Evolutionary conservation across 2,329 filamentous ascomycete genomes (phyloP).

Genomic region (Dendryphion nanum): DNA sequence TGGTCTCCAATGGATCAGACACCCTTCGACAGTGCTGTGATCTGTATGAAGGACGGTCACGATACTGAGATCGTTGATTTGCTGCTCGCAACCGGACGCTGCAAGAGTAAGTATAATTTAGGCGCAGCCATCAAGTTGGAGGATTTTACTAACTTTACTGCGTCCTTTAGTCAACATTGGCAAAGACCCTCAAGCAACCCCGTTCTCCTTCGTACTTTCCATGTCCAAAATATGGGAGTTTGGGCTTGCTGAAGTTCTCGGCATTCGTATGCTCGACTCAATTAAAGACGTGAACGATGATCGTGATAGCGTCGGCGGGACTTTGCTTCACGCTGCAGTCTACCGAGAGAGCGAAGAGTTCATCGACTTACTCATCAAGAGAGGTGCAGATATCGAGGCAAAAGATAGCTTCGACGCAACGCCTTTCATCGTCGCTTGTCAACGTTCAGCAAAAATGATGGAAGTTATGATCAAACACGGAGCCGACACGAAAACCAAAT

Average conservation of each 20-base stretch:
- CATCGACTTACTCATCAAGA: conserved; percentile 76
- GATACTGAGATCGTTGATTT: conserved; percentile 15
- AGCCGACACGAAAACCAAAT: conserved; percentile 3
- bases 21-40: conserved; percentile 14
- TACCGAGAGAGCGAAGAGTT: conserved; percentile 54
- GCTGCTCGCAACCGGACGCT: conserved; percentile 12
- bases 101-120: too few relatives aligned
- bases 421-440: conserved; percentile 15
- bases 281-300: conserved; percentile 13
- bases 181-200: conserved; percentile 4
- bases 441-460: conserved; percentile 44
- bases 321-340: conserved; percentile 17
- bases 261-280: conserved; percentile 17
- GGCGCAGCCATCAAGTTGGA: too few relatives aligned
- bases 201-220: conserved; percentile 14
- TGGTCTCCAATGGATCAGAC: conserved; percentile 3
- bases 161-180: conserved; percentile 21
- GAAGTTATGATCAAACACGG: conserved; percentile 72
- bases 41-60: conserved; percentile 5
- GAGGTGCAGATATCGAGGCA: conserved; percentile 16
- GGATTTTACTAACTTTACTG: too few relatives aligned
- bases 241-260: conserved; percentile 8
- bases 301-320: conserved; percentile 12
- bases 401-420: conserved; percentile 14
- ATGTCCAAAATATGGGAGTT: conserved; percentile 4